Evolutionary conservation across 345 rosid species (phyloP), one percentile per base, ranked within the genome.

Genomic region (Camelina laxa): DNA sequence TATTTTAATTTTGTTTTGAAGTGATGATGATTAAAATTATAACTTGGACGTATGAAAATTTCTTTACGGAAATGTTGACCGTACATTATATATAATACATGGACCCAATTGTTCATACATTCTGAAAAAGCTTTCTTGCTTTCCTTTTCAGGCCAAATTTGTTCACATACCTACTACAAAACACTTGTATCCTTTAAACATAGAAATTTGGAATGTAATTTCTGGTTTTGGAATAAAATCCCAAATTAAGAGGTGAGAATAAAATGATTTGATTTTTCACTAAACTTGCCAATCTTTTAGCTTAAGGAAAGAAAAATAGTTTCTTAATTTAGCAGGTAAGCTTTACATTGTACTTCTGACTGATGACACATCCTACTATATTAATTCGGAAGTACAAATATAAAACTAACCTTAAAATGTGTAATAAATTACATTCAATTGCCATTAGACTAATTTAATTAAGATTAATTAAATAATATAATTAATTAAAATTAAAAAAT

Each of bases 61-160:
- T 24, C 49, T 39, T 35, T 41, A 38, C 9, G 10, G 38, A 54
- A 51, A 69, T 4, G 2, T 71, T 78, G 77, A 78, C 77, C 5
- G 21, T 71, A 16, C 49, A 77, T 5, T n/a, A 53, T 9, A 5
- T 57, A 70, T 5, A 8, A 53, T 9, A 9, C 13, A 17, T 69
- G 50, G 70, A 75, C 79, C 57, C 47, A 42, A 20, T 27, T 27
- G 30, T 27, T 27, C 30, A 27, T 27, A 27, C 30, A 27, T 27
- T 27, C 30, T 62, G 41, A 62, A 8, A 62, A 39, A 62, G 24
- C 42, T 47, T 33, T 27, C 19, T 42, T 44, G 10, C 14, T 21
- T 66, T 49, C 54, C 38, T 27, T 75, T 75, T 44, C 35, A 24
- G 68, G 79, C 31, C 69, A 50, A 15, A 4, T 59, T 51, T 59